phyloP scores from a whole-genome alignment of 1,139 yeast genomes.

The Tardiomyces depauwii region DNA sequence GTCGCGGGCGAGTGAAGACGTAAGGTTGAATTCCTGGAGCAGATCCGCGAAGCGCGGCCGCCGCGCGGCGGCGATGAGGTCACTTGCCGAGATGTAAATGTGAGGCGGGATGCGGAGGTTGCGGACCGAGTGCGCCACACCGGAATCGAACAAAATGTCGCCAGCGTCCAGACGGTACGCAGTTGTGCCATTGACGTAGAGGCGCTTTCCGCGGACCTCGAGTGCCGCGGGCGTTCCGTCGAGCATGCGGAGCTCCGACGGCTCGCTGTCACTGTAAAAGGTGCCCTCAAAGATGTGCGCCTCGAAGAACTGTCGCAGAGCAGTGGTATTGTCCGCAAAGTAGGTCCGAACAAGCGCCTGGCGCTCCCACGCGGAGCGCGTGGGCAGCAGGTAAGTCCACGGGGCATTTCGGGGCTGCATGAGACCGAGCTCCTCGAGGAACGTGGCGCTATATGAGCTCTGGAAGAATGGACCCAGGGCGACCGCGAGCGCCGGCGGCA shows the following conservation, averaged over 20 bases:
- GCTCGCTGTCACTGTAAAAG: slow-evolving; percentile 53
- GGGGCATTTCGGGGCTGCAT: slow-evolving; percentile 42
- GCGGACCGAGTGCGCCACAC: slow-evolving; percentile 69
- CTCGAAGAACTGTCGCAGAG: slow-evolving; percentile 41
- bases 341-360: slow-evolving; percentile 54
- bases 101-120: slow-evolving; percentile 46
- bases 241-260: slow-evolving; percentile 15
- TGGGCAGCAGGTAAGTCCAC: slow-evolving; percentile 71
- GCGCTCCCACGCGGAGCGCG: slow-evolving; percentile 62
- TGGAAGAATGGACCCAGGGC: slow-evolving; percentile 46
- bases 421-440: slow-evolving; percentile 39
- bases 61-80: slow-evolving; percentile 44
- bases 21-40: slow-evolving; percentile 30
- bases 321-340: slow-evolving; percentile 40
- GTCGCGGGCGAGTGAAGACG: slow-evolving; percentile 7
- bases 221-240: slow-evolving; percentile 29
- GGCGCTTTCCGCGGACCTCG: slow-evolving; percentile 2
- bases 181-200: slow-evolving; percentile 17
- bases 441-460: slow-evolving; percentile 40
- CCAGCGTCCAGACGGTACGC: slow-evolving; percentile 29
- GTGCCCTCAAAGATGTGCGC: slow-evolving; percentile 52
- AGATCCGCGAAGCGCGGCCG: slow-evolving; percentile 36
- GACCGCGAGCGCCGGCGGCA: slow-evolving; percentile 41
- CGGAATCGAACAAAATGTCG: slow-evolving; percentile 71
- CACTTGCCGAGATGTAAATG: slow-evolving; percentile 42